Conservation (phyloP, 2,329 filamentous ascomycete species). For the Cytospora chrysosperma region DNA sequence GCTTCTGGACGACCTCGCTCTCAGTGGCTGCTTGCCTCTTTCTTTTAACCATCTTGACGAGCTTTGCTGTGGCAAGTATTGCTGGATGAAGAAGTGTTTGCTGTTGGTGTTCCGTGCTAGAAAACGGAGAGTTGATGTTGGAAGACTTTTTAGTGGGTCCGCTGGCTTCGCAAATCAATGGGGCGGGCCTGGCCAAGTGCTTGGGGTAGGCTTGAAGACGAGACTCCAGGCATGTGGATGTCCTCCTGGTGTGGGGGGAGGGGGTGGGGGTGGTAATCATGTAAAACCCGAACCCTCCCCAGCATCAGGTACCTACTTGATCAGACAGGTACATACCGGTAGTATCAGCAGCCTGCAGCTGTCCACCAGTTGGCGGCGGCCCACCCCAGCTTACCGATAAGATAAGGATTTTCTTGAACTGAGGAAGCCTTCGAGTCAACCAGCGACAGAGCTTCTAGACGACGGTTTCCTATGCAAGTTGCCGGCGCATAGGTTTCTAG, state of each 20-base stretch:
- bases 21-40: constrained; percentile 31
- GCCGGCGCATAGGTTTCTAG: background rate
- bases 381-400: background rate
- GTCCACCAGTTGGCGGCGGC: background rate
- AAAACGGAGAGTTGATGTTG: constrained; percentile 1
- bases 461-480: background rate
- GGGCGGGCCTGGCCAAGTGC: no score
- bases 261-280: no score
- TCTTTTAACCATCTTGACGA: constrained; percentile 31
- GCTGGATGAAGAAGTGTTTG: background rate
- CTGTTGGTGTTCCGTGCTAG: background rate
- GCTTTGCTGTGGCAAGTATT: background rate
- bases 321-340: background rate
- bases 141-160: constrained; percentile 19
- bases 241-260: no score
- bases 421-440: constrained; percentile 13
- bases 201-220: no score
- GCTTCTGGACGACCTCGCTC: constrained; percentile 20
- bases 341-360: background rate
- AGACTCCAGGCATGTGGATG: no score
- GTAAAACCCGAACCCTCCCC: no score
- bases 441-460: background rate
- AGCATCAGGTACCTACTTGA: background rate
- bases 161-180: no score
- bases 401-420: constrained; percentile 16